These are phyloP conservation scores for Harrya chromipes DNA, from an alignment of 768 basidiomycete species.

Conservation along the genomic window DNA sequence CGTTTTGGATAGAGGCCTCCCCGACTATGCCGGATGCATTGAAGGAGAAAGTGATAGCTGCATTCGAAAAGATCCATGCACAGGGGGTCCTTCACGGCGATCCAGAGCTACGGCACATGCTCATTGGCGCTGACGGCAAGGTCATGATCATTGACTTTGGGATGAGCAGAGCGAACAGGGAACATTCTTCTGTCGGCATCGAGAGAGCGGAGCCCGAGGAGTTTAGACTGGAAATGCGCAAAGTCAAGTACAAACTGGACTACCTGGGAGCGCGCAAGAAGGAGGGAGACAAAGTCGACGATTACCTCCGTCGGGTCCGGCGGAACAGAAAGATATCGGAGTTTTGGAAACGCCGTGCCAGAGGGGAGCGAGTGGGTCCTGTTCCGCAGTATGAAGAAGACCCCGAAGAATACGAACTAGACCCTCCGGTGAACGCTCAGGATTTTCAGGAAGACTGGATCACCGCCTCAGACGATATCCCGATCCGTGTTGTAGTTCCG, in stretches of 20 bases:
- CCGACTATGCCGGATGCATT: slow-evolving; percentile 52
- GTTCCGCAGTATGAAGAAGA: slow-evolving; percentile 31
- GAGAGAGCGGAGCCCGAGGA: slow-evolving; percentile 37
- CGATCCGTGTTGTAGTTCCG: slow-evolving; percentile 37
- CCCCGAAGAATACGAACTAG: slow-evolving; percentile 30
- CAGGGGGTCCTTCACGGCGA: slow-evolving; percentile 49
- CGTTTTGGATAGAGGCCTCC: slow-evolving; percentile 62
- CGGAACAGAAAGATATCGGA: slow-evolving; percentile 29
- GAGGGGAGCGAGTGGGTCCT: slow-evolving; percentile 28
- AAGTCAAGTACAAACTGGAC: slow-evolving; percentile 55
- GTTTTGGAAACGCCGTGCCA: slow-evolving; percentile 26
- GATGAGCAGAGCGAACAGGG: slow-evolving; percentile 31
- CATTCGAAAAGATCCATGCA: slow-evolving; percentile 47
- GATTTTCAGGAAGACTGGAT: slow-evolving; percentile 37
- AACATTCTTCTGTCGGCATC: slow-evolving; percentile 35
- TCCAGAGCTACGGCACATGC: slow-evolving; percentile 48
- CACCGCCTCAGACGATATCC: slow-evolving; percentile 30
- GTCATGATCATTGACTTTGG: slow-evolving; percentile 58
- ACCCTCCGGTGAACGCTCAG: slow-evolving; percentile 32
- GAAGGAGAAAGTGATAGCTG: slow-evolving; percentile 50
- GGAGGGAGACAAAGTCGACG: slow-evolving; percentile 35
- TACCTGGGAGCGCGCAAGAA: slow-evolving; percentile 35
- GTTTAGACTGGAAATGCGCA: slow-evolving; percentile 50
- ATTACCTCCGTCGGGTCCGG: slow-evolving; percentile 26
- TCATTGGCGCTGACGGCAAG: slow-evolving; percentile 50